Evolutionary conservation across 345 rosid genomes (phyloP).

Genomic region (Atalantia buxifolia): DNA sequence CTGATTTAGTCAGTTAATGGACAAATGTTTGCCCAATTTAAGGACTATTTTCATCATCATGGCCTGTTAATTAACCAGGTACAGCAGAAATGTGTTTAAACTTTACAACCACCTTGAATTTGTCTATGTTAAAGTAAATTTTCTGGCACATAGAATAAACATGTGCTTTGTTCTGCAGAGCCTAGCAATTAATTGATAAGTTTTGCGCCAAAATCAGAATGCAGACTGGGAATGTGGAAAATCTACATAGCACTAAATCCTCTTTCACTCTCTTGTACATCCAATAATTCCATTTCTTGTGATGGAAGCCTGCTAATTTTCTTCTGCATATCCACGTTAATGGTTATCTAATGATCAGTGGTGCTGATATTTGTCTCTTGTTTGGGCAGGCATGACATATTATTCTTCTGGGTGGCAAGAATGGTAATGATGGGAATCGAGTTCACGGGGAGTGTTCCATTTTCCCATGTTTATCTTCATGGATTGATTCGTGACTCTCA

Average conservation of each 20-base stretch:
- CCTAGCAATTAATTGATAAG: neutral
- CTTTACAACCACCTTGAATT: neutral
- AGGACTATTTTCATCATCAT: neutral
- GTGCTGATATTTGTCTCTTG: slow-evolving; percentile 16
- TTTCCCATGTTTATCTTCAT: slow-evolving; percentile 85
- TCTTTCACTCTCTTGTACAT: neutral
- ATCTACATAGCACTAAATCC: neutral
- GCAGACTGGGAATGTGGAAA: neutral
- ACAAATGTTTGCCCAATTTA: neutral
- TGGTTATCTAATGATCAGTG: slow-evolving; percentile 6
- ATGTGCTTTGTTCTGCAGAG: neutral
- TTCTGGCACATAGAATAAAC: too few species aligned
- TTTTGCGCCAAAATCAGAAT: neutral
- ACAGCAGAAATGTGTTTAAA: neutral
- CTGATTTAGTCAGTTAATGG: neutral
- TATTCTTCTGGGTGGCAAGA: slow-evolving; percentile 99
- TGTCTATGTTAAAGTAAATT: neutral
- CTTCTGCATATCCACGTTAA: neutral
- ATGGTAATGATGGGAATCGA: slow-evolving; percentile 99
- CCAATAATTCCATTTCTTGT: neutral
- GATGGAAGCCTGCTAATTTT: neutral
- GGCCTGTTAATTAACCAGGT: neutral
- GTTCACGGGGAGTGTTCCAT: slow-evolving; percentile 92
- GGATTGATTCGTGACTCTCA: slow-evolving; percentile 93
- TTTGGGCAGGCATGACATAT: slow-evolving; percentile 91